Evolutionary conservation across 345 rosid species (phyloP).

Genomic region (Odontarrhena argentea): DNA sequence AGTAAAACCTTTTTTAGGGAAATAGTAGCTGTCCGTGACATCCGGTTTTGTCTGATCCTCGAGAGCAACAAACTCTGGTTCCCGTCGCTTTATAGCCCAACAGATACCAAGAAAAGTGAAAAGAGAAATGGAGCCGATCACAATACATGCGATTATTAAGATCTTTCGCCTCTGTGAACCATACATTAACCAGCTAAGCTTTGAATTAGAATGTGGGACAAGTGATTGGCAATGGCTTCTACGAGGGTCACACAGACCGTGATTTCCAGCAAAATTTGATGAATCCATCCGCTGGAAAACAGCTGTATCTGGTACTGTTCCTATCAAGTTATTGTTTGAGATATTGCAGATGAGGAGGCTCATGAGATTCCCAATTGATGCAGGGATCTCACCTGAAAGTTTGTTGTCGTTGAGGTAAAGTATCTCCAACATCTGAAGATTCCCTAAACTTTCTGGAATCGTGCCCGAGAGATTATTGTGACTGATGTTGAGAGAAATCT

Average conservation of each 20-base stretch:
- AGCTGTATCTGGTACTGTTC: conserved; percentile 60
- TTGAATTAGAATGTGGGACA: conserved; percentile 36
- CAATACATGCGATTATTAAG: conserved; percentile 52
- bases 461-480: conserved; percentile 66
- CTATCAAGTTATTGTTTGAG: conserved; percentile 72
- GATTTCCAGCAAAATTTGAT: conserved; percentile 70
- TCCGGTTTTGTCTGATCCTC: conserved; percentile 49
- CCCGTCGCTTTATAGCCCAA: conserved; percentile 51
- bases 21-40: conserved; percentile 57
- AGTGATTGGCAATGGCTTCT: conserved; percentile 46
- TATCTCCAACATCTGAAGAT: conserved; percentile 70
- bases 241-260: conserved; percentile 53
- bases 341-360: conserved; percentile 82
- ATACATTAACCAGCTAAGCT: conserved; percentile 44
- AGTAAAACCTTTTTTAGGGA: conserved; percentile 72
- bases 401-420: conserved; percentile 73
- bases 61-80: conserved; percentile 50
- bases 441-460: conserved; percentile 70
- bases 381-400: conserved; percentile 72
- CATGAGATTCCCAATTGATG: conserved; percentile 61
- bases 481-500: conserved; percentile 81
- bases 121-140: conserved; percentile 56
- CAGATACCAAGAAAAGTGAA: conserved; percentile 51
- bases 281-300: conserved; percentile 66
- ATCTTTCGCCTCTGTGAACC: conserved; percentile 46